Evolutionary conservation across 2,329 filamentous ascomycete species (phyloP).

Genomic region (Ascochyta pisi): DNA sequence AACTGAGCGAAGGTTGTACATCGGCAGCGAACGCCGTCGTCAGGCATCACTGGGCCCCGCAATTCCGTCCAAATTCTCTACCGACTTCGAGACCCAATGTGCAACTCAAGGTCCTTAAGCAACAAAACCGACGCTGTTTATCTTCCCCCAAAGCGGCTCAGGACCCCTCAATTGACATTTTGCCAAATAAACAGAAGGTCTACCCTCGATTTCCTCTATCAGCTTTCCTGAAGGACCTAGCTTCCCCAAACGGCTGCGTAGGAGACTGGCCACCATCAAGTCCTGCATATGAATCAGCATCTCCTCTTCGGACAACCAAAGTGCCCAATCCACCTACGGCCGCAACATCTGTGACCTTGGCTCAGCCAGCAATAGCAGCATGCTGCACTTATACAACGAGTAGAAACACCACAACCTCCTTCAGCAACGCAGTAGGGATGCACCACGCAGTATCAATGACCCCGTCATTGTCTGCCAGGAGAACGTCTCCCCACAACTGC

Average conservation of each 20-base stretch:
- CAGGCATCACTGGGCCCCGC: slow-evolving; percentile 33
- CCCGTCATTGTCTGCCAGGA: slow-evolving; percentile 5
- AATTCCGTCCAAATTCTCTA: slow-evolving; percentile 27
- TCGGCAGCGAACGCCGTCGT: slow-evolving; percentile 19
- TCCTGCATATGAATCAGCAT: not conserved
- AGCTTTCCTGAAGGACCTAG: slow-evolving; percentile 21
- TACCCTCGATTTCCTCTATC: slow-evolving; percentile 21
- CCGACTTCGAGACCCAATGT: not conserved
- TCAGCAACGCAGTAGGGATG: not conserved
- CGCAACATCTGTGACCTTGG: slow-evolving; percentile 4
- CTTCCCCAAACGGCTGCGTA: slow-evolving; percentile 1
- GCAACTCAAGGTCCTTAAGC: slow-evolving; percentile 1
- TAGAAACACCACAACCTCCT: not conserved
- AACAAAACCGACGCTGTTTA: not conserved
- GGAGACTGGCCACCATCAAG: slow-evolving; percentile 1
- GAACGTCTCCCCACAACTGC: not conserved
- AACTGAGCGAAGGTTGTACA: not conserved
- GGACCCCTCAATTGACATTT: not conserved
- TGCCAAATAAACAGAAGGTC: not conserved
- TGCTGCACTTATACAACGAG: slow-evolving; percentile 9
- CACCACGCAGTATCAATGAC: not conserved
- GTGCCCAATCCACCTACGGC: not conserved
- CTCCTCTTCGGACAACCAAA: not conserved
- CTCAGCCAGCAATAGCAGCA: slow-evolving; percentile 18
- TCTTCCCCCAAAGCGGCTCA: not conserved